Conservation (phyloP, 768 basidiomycete genomes). For the Pulveroboletus frians region DNA sequence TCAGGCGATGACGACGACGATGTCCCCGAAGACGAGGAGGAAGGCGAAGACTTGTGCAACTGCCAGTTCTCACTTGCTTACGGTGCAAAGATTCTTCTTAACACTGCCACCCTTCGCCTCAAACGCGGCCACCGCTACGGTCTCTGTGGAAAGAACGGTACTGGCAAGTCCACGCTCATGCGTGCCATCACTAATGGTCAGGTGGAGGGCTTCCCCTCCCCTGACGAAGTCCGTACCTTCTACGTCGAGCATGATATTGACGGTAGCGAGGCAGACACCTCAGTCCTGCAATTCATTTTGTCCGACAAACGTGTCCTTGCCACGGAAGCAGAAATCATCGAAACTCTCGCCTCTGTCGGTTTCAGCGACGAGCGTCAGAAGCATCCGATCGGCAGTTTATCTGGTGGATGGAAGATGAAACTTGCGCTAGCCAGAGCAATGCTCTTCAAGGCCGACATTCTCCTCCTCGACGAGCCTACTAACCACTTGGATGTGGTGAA, state of each 20-base stretch:
- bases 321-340: conserved; percentile 60
- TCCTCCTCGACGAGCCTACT: conserved; percentile 94
- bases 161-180: conserved; percentile 95
- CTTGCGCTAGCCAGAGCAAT: conserved; percentile 94
- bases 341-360: conserved; percentile 85
- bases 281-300: conserved; percentile 85
- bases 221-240: conserved; percentile 96
- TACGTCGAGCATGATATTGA: conserved; percentile 99
- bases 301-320: conserved; percentile 79
- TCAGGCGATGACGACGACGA: conserved; percentile 66
- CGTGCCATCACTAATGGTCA: conserved; percentile 91
- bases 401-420: conserved; percentile 99
- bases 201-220: conserved; percentile 97
- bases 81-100: conserved; percentile 97
- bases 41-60: conserved; percentile 98
- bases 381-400: conserved; percentile 81
- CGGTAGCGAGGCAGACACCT: conserved; percentile 87
- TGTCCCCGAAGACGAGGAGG: conserved; percentile 84
- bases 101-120: conserved; percentile 93
- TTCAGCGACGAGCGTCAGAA: conserved; percentile 85
- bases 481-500: conserved; percentile 97
- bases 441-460: conserved; percentile 97
- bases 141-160: conserved; percentile 98
- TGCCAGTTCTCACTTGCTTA: conserved; percentile 98
- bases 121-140: conserved; percentile 99